Evolutionary conservation across 345 rosid genomes (phyloP).

Genomic region (Moringa oleifera): DNA sequence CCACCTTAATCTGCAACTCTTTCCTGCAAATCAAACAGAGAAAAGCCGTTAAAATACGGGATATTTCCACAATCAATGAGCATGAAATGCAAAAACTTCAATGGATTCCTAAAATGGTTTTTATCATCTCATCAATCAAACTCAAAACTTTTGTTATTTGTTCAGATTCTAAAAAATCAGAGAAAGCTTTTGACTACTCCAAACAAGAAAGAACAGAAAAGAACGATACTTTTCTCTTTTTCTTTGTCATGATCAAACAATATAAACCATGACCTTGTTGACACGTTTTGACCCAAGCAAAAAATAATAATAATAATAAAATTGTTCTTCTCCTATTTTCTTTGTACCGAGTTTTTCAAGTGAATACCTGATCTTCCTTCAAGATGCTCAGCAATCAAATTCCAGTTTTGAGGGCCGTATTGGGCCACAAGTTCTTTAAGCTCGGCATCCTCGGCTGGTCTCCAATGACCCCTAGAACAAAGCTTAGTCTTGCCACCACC

Average conservation of each 20-base stretch:
- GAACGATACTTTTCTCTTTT: neutral
- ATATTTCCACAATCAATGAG: neutral
- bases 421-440: constrained; percentile 74
- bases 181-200: neutral
- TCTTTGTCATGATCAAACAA: no score
- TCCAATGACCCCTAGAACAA: constrained; percentile 87
- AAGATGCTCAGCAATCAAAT: constrained; percentile 78
- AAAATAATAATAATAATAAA: no score
- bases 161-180: neutral
- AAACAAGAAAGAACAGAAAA: neutral
- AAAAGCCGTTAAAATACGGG: neutral
- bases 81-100: no score
- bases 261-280: no score
- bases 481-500: constrained; percentile 27
- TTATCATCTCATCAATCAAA: neutral
- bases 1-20: constrained; percentile 96
- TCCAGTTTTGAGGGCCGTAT: constrained; percentile 96
- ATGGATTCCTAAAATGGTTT: neutral
- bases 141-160: constrained; percentile 1
- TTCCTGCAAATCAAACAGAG: constrained; percentile 42
- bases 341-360: neutral
- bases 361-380: constrained; percentile 81
- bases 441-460: constrained; percentile 82
- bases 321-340: neutral
- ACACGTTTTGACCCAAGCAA: no score